Evolutionary conservation across 2,329 filamentous ascomycete genomes (phyloP).

Genomic region (Cadophora sp.): DNA sequence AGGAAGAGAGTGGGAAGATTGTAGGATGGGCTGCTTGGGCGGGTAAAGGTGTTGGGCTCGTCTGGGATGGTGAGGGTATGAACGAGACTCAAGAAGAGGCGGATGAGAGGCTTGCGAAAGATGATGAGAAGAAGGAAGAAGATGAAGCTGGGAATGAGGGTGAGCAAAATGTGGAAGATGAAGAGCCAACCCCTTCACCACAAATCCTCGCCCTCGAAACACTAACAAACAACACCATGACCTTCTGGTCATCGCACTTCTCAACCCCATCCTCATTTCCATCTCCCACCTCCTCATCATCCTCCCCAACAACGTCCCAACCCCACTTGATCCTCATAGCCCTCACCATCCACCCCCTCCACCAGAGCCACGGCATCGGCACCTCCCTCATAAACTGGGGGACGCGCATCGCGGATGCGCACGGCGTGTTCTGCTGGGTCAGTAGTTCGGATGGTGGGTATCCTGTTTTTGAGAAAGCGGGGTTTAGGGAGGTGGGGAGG

Average conservation of each 20-base stretch:
- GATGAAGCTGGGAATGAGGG: not conserved
- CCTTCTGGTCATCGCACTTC: not conserved
- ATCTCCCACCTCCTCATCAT: not conserved
- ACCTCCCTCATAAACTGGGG: not conserved
- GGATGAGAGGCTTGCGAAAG: not conserved
- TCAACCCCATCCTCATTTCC: not conserved
- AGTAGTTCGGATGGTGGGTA: conserved; percentile 19
- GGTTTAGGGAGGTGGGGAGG: conserved; percentile 38
- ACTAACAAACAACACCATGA: not conserved
- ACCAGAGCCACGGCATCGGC: not conserved
- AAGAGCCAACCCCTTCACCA: not conserved
- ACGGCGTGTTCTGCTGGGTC: conserved; percentile 25
- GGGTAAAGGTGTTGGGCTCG: not conserved
- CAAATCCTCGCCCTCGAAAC: not conserved
- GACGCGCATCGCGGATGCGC: not conserved
- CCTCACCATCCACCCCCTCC: not conserved
- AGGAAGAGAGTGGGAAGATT: not conserved
- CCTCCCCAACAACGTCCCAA: not conserved
- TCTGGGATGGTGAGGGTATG: not conserved
- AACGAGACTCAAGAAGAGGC: not conserved
- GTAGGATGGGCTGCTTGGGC: not conserved
- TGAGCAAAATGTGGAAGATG: not conserved
- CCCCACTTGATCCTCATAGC: not conserved
- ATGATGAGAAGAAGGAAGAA: not conserved
- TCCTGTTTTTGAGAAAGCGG: conserved; percentile 21